A percentile compares a stretch with the other conserved stretches of the same genome.
These are phyloP conservation scores for Saururus chinensis DNA, from an alignment of 164 flowering plant species.

Conservation along the genomic window DNA sequence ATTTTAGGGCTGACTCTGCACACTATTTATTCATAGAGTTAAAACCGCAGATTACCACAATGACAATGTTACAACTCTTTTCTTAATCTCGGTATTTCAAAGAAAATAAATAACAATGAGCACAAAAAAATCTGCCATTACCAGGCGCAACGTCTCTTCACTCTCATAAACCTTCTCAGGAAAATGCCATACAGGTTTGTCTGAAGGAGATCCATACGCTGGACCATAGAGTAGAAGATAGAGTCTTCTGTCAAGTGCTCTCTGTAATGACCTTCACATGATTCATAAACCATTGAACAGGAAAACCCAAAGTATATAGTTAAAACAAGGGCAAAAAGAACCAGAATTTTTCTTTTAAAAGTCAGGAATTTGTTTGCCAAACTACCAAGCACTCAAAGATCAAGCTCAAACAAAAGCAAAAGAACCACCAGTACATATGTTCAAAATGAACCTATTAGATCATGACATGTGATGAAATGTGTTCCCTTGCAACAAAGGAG, in stretches of 20 bases:
- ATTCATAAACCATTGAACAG: neutral
- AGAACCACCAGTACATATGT: neutral
- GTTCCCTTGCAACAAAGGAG: no score
- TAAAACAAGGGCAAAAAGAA: neutral
- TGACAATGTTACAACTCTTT: neutral
- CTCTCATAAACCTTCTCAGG: constrained; percentile 81
- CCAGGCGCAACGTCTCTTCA: constrained; percentile 84
- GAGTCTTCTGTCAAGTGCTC: constrained; percentile 88
- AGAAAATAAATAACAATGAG: neutral
- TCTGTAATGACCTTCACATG: constrained; percentile 57
- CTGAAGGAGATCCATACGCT: constrained; percentile 42
- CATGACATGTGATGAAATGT: no score
- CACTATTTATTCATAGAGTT: constrained; percentile 41
- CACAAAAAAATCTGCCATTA: constrained; percentile 9
- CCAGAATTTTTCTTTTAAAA: neutral
- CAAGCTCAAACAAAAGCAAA: no score
- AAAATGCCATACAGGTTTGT: constrained; percentile 86
- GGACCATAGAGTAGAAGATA: constrained; percentile 75
- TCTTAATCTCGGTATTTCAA: no score
- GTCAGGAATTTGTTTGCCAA: no score
- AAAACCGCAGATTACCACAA: neutral
- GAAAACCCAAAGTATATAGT: no score
- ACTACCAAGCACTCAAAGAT: no score
- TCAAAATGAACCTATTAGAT: neutral
- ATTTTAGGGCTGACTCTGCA: constrained; percentile 86